Evolutionary conservation across 768 basidiomycete genomes (phyloP), one percentile per base, ranked within the genome.

Genomic region (Sporobolomyces roseus): DNA sequence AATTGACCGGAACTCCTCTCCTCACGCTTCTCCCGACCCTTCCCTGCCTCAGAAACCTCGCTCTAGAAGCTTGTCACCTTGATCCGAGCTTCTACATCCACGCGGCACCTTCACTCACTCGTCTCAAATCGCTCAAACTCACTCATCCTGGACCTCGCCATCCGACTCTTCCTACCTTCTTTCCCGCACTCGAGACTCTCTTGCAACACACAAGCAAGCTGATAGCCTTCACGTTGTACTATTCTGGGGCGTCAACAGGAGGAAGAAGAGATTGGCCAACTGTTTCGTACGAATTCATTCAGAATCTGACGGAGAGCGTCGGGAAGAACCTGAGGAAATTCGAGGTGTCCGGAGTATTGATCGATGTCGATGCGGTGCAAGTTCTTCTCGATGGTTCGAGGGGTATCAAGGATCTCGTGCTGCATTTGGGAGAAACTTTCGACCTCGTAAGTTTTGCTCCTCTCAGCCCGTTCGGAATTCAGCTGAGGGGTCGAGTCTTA

Each of bases 81-180:
- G 48, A 64, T 9, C 61, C 71, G 0, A 29, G 32, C 5, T 73
- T 69, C 65, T 73, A 55, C 49, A 13, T 33, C 41, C 38, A 30
- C 36, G 56, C 49, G 25, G 67, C 67, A 0, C 61, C 67, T 0
- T 38, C 50, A 4, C 71, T 73, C 50, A 2, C 56, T 4, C 21
- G 14, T 1, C 67, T 73, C 17, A 19, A 38, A 14, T 69, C 67
- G 1, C 55, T 73, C 52, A 68, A 69, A 43, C 38, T 73, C 33
- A 73, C 71, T 2, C 71, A 73, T 35, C 71, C 71, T 0, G 71
- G 71, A 1, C 71, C 67, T 9, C 55, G 48, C 0, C 71, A 73
- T n/a, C 58, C 65, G 0, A 16, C 55, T 4, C 55, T 65, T 2
- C 12, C 67, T 10, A 14, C 29, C 0, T 73, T 73, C 67, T 61